Percentiles rank a stretch among this genome's conserved stretches.
These are phyloP conservation scores for Fusarium sp. DNA, from an alignment of 2,329 filamentous ascomycete genomes.

Conservation along the genomic window DNA sequence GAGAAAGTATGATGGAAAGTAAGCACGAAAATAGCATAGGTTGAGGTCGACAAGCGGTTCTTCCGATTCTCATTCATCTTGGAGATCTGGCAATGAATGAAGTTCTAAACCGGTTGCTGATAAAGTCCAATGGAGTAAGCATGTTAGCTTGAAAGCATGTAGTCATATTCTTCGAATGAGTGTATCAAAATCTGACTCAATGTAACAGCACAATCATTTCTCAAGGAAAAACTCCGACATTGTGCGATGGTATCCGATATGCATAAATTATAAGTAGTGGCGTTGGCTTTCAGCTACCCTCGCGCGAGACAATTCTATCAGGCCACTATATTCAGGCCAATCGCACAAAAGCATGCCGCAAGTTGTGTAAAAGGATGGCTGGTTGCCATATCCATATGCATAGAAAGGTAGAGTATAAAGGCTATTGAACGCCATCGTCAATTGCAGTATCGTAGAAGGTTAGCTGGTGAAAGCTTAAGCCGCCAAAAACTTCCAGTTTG, in stretches of 20 bases:
- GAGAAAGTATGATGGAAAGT: conserved; percentile 1
- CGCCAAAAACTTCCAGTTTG: conserved; percentile 22
- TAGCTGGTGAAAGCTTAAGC: conserved; percentile 25
- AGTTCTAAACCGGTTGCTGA: not conserved
- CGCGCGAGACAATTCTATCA: conserved; percentile 7
- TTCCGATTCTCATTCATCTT: not conserved
- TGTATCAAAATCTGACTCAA: conserved; percentile 21
- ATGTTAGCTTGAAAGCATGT: conserved; percentile 28
- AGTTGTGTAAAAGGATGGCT: conserved; percentile 18
- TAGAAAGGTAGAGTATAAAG: not conserved
- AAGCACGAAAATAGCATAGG: not conserved
- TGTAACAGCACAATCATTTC: conserved; percentile 22
- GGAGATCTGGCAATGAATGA: too few species aligned
- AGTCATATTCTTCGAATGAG: conserved; percentile 12
- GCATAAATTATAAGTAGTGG: conserved; percentile 32
- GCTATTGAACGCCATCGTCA: conserved; percentile 24
- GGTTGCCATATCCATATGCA: conserved; percentile 14
- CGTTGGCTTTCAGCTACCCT: conserved; percentile 24
- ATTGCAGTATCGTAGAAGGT: conserved; percentile 16
- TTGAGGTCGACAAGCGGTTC: not conserved
- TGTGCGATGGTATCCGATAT: conserved; percentile 16
- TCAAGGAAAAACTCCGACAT: conserved; percentile 4
- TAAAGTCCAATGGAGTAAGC: conserved; percentile 13
- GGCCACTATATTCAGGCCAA: conserved; percentile 17
- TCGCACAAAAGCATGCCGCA: conserved; percentile 11